Evolutionary conservation across 164 flowering plant species (phyloP).

Genomic region (Protea cynaroides): DNA sequence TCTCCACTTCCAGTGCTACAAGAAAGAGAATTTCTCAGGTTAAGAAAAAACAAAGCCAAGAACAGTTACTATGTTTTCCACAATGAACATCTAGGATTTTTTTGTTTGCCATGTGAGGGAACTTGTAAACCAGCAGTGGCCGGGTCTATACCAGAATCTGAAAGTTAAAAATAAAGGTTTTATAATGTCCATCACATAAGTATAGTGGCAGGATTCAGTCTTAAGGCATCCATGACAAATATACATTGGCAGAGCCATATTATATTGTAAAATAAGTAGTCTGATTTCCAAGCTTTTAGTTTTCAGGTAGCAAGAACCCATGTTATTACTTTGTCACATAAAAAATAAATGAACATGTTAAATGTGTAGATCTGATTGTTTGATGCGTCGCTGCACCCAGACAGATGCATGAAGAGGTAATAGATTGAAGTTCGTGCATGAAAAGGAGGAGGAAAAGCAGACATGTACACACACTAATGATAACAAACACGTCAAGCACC

Average conservation of each 20-base stretch:
- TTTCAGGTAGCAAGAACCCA: neutral
- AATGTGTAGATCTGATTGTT: too few species aligned
- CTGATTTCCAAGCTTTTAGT: neutral
- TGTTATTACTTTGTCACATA: neutral
- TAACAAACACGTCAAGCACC: too few species aligned
- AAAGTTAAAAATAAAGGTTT: neutral
- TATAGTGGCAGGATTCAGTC: neutral
- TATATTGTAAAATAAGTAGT: neutral
- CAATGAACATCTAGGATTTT: constrained; percentile 56
- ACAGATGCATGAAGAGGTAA: too few species aligned
- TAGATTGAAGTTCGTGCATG: too few species aligned
- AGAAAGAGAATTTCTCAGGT: neutral
- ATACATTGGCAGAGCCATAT: neutral
- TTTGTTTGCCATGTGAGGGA: constrained; percentile 92
- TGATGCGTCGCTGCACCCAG: too few species aligned
- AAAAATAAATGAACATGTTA: too few species aligned
- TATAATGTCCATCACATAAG: neutral
- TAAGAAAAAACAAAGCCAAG: neutral
- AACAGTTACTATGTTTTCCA: neutral
- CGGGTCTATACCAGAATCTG: constrained; percentile 96
- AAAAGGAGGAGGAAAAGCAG: too few species aligned
- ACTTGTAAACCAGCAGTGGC: constrained; percentile 86
- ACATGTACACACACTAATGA: too few species aligned
- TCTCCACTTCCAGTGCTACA: constrained; percentile 96
- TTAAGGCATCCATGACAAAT: too few species aligned